These are phyloP conservation scores for Albatrellus ellisii DNA, from an alignment of 768 basidiomycete genomes.

Conservation along the genomic window DNA sequence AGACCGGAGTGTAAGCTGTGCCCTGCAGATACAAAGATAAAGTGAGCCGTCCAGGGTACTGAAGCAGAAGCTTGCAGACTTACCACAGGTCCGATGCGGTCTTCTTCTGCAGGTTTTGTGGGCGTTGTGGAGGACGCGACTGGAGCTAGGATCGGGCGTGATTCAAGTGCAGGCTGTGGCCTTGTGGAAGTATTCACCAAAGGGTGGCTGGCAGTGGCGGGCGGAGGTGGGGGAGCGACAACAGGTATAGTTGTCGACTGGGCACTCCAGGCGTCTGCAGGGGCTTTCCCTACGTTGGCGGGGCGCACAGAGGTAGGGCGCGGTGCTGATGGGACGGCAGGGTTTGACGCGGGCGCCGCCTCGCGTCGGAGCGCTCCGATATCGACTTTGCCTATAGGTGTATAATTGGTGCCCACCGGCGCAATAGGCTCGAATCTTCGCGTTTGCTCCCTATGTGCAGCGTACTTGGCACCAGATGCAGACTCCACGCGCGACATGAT, in stretches of 20 bases:
- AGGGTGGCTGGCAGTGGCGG: neutral
- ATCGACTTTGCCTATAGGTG: slow-evolving; percentile 62
- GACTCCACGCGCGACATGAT: slow-evolving; percentile 85
- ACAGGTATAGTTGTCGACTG: slow-evolving; percentile 26
- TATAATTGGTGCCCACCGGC: slow-evolving; percentile 68
- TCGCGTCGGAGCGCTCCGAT: slow-evolving; percentile 38
- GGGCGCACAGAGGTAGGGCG: slow-evolving; percentile 24
- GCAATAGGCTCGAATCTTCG: slow-evolving; percentile 69
- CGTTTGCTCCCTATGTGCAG: slow-evolving; percentile 64
- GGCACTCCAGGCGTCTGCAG: slow-evolving; percentile 49
- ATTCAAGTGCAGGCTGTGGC: slow-evolving; percentile 23
- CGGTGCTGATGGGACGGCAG: slow-evolving; percentile 28
- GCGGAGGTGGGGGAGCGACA: slow-evolving; percentile 18
- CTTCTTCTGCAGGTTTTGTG: slow-evolving; percentile 63
- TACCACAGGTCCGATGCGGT: slow-evolving; percentile 66
- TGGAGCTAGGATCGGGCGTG: slow-evolving; percentile 11
- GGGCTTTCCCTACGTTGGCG: slow-evolving; percentile 22
- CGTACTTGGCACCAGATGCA: slow-evolving; percentile 85
- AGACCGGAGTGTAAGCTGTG: slow-evolving; percentile 82
- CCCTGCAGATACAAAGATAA: slow-evolving; percentile 26
- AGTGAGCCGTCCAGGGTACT: neutral
- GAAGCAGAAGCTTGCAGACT: neutral
- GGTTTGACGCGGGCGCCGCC: slow-evolving; percentile 11
- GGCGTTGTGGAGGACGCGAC: slow-evolving; percentile 21
- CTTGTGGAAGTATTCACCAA: slow-evolving; percentile 22